phyloP scores from a whole-genome alignment of 2,329 filamentous ascomycete genomes.

The Xylariaceae sp. region DNA sequence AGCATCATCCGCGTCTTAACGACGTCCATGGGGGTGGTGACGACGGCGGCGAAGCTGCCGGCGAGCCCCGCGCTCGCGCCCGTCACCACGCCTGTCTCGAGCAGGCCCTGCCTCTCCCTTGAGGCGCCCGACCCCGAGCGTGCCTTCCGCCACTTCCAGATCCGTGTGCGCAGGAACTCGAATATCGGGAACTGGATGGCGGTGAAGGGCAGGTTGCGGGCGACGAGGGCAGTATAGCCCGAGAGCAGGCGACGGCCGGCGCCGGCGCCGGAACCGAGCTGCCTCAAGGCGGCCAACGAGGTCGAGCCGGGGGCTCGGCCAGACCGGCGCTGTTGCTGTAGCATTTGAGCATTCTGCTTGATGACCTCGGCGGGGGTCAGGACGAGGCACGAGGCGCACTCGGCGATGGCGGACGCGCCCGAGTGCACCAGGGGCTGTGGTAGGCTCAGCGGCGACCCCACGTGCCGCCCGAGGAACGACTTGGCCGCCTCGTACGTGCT shows the following conservation, averaged over 20 bases:
- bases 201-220: slow-evolving; percentile 84
- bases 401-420: slow-evolving; percentile 72
- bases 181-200: slow-evolving; percentile 88
- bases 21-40: slow-evolving; percentile 90
- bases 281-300: slow-evolving; percentile 53
- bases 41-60: slow-evolving; percentile 72
- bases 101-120: slow-evolving; percentile 42
- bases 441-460: slow-evolving; percentile 51
- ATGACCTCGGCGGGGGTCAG: slow-evolving; percentile 88
- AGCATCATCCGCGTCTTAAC: slow-evolving; percentile 92
- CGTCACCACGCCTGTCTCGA: slow-evolving; percentile 72
- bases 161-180: slow-evolving; percentile 70
- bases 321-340: slow-evolving; percentile 54
- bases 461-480: slow-evolving; percentile 55
- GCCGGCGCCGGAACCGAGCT: slow-evolving; percentile 56
- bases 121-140: slow-evolving; percentile 36
- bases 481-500: slow-evolving; percentile 85
- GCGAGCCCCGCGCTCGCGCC: slow-evolving; percentile 73
- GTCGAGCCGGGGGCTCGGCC: slow-evolving; percentile 38
- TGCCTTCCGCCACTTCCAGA: slow-evolving; percentile 43
- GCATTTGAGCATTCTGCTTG: slow-evolving; percentile 92
- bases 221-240: slow-evolving; percentile 80
- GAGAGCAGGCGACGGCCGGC: slow-evolving; percentile 61
- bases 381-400: slow-evolving; percentile 83
- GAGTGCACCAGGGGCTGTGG: slow-evolving; percentile 74